Evolutionary conservation across 257 asterid genomes (phyloP), one percentile per base, ranked within the genome.

Genomic region (Capsicum baccatum): DNA sequence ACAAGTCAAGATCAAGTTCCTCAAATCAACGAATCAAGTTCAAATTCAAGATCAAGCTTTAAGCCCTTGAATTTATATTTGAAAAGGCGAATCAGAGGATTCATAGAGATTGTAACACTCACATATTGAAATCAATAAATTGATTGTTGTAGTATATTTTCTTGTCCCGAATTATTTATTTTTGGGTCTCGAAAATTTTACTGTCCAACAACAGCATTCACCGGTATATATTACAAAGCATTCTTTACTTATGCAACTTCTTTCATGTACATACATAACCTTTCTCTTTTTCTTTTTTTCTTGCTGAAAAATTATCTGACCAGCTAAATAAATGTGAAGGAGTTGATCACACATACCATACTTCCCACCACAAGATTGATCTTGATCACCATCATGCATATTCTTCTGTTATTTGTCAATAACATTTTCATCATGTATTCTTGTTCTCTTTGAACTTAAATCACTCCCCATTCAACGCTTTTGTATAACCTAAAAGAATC

Each of bases 281-380:
- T 57, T 33, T 37, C 10, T 37, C 6, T 55, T 56, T 10, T 57
- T 7, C 6, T 67, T 6, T 68, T 68, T 87, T 47, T 79, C 54
- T 35, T n/a, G 35, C 6, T 26, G 56, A 33, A 79, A 79, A 37
- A 69, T 57, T 19, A 74, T 26, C 71, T 54, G n/a, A 37, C 76
- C 71, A 35, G 79, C 63, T 21, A 78, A 54, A 78, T 26, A n/a
- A 78, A 54, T 54, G 50, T 8, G 82, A 14, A 54, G 56, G 57
- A 70, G 85, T 89, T 90, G 93, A n/a, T 94, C 98, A 14, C 96
- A 95, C 89, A 86, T 35, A 37, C 92, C 91, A 79, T 95, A 94
- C 79, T 93, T 97, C 1, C 84, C 94, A 33, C 33, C 97, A 57
- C 98, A 91, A 60, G 88, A 92, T 64, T 91, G 92, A 84, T 91